Conservation (phyloP, 371 early-diverging fungal species). For the Mucor irregularis region DNA sequence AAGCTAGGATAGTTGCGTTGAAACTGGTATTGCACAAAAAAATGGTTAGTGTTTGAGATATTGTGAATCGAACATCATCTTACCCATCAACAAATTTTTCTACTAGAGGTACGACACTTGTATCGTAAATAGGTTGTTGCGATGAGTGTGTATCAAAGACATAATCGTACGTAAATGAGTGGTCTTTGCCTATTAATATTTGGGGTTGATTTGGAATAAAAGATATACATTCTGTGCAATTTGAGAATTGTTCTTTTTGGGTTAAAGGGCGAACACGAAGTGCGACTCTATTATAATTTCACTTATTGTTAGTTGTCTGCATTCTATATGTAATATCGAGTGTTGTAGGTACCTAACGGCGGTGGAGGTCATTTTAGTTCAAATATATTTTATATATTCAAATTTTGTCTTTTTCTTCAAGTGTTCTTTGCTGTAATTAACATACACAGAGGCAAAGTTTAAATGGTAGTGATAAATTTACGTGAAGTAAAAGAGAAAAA, state of each 20-base stretch:
- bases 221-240: constrained; percentile 69
- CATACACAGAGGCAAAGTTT: background rate
- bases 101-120: constrained; percentile 71
- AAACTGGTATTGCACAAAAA: constrained; percentile 28
- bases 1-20: constrained; percentile 94
- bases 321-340: background rate
- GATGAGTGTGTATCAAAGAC: constrained; percentile 72
- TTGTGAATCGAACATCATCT: background rate
- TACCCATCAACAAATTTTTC: constrained; percentile 90
- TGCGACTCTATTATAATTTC: constrained; percentile 60
- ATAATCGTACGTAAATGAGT: constrained; percentile 85
- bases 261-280: constrained; percentile 80
- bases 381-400: background rate
- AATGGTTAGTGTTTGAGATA: constrained; percentile 10
- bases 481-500: background rate
- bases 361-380: constrained; percentile 28
- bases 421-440: background rate
- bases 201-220: constrained; percentile 64
- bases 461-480: background rate
- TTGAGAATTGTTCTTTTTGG: constrained; percentile 72
- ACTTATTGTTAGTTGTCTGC: background rate
- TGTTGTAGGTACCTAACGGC: constrained; percentile 43
- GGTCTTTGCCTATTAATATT: constrained; percentile 64
- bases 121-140: constrained; percentile 74
- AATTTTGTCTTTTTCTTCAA: background rate